Conservation (phyloP, 1,284 basidiomycete species). For the Malassezia restricta region DNA sequence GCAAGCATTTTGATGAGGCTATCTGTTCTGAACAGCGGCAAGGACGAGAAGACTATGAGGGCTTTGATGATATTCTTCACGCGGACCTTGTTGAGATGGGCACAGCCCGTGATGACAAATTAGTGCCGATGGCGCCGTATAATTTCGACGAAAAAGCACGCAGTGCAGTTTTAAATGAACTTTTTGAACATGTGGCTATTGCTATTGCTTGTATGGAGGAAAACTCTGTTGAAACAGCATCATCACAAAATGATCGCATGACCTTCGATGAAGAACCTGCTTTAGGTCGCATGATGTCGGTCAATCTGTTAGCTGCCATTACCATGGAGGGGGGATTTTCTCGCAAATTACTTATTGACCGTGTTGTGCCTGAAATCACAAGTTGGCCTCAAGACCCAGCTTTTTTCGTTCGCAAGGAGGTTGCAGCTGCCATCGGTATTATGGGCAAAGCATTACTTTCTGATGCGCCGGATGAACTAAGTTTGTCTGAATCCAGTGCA, state of each 20-base stretch:
- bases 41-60: slow-evolving; percentile 17
- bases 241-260: not conserved
- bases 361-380: slow-evolving; percentile 70
- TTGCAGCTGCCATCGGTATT: slow-evolving; percentile 73
- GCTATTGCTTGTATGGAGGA: slow-evolving; percentile 24
- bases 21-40: slow-evolving; percentile 34
- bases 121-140: slow-evolving; percentile 33
- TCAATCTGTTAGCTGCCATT: slow-evolving; percentile 81
- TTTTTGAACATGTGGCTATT: slow-evolving; percentile 40
- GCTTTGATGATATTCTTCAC: slow-evolving; percentile 3
- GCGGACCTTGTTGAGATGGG: slow-evolving; percentile 23
- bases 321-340: slow-evolving; percentile 48
- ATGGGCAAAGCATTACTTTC: slow-evolving; percentile 69
- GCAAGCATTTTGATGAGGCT: slow-evolving; percentile 21
- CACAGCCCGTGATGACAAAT: slow-evolving; percentile 30
- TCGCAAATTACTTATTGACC: slow-evolving; percentile 55
- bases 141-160: slow-evolving; percentile 27
- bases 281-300: slow-evolving; percentile 74
- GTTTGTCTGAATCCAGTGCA: not conserved
- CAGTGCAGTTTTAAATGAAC: slow-evolving; percentile 28
- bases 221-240: not conserved
- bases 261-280: slow-evolving; percentile 57
- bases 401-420: slow-evolving; percentile 76
- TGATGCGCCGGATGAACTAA: slow-evolving; percentile 51
- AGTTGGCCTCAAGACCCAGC: slow-evolving; percentile 64